phyloP scores from a whole-genome alignment of 352 stramenopile genomes.

The Phytophthora pluvialis region DNA sequence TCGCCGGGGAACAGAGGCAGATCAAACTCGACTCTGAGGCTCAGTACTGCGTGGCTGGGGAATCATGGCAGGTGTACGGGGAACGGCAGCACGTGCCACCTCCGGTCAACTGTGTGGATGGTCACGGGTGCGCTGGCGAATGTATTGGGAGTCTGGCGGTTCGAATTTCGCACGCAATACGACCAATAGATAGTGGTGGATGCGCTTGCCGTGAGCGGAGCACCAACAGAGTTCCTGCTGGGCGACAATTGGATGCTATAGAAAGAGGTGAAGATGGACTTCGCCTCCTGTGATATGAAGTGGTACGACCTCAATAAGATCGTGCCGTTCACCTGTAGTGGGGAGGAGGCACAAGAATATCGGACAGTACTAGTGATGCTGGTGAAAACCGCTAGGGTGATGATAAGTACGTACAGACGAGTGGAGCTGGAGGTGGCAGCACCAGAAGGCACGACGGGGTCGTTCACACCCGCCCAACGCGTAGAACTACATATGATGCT shows the following conservation, averaged over 20 bases:
- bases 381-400: not conserved
- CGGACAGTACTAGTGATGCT: not conserved
- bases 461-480: not conserved
- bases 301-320: slow-evolving; percentile 5
- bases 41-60: too few species aligned
- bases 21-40: too few species aligned
- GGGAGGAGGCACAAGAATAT: not conserved
- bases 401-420: not conserved
- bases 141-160: slow-evolving; percentile 3
- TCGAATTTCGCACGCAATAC: not conserved
- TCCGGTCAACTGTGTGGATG: too few species aligned
- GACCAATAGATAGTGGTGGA: slow-evolving; percentile 2
- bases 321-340: not conserved
- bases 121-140: too few species aligned
- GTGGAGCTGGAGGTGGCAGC: slow-evolving; percentile 5
- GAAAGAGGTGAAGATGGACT: slow-evolving; percentile 10
- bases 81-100: too few species aligned
- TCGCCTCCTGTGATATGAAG: slow-evolving; percentile 13
- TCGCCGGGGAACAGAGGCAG: too few species aligned
- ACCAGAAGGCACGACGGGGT: not conserved
- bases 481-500: too few species aligned
- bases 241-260: slow-evolving; percentile 9
- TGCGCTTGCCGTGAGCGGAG: not conserved
- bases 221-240: not conserved
- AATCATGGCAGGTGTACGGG: too few species aligned